phyloP scores from a whole-genome alignment of 129 eudicot genomes.

The Smallanthus sonchifolius region DNA sequence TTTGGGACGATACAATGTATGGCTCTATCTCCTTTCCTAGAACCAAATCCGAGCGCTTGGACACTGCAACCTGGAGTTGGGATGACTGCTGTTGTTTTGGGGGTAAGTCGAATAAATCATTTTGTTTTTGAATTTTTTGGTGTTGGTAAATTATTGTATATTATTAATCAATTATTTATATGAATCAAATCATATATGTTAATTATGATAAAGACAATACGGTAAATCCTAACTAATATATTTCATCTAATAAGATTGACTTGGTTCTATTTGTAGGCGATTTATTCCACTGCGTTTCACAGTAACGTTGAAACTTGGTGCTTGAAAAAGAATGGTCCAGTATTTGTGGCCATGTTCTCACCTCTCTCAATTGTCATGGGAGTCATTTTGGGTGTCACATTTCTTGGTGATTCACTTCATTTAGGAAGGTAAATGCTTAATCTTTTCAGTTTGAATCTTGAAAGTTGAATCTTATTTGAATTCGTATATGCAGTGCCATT shows the following conservation, averaged over 20 bases:
- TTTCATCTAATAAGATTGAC: neutral
- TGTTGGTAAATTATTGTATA: neutral
- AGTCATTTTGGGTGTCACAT: conserved; percentile 24
- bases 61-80: conserved; percentile 3
- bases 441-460: neutral
- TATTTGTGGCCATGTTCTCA: conserved; percentile 21
- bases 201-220: too few species aligned
- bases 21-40: conserved; percentile 2
- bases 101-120: conserved; percentile 13
- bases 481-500: conserved; percentile 14
- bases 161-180: too few species aligned
- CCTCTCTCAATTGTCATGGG: conserved; percentile 22
- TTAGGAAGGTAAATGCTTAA: conserved; percentile 25
- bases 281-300: neutral
- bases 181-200: too few species aligned
- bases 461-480: neutral
- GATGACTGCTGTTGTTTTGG: conserved; percentile 5
- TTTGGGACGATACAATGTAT: conserved; percentile 19
- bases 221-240: too few species aligned
- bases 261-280: conserved; percentile 16
- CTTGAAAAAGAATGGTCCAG: conserved; percentile 28
- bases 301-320: conserved; percentile 20
- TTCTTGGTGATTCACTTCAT: conserved; percentile 28
- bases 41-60: conserved; percentile 17
- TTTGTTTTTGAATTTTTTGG: neutral